A percentile compares a stretch with the other conserved stretches of the same genome.
Evolutionary conservation across 2,329 filamentous ascomycete genomes (phyloP).

Genomic region (Clonostachys chloroleuca): DNA sequence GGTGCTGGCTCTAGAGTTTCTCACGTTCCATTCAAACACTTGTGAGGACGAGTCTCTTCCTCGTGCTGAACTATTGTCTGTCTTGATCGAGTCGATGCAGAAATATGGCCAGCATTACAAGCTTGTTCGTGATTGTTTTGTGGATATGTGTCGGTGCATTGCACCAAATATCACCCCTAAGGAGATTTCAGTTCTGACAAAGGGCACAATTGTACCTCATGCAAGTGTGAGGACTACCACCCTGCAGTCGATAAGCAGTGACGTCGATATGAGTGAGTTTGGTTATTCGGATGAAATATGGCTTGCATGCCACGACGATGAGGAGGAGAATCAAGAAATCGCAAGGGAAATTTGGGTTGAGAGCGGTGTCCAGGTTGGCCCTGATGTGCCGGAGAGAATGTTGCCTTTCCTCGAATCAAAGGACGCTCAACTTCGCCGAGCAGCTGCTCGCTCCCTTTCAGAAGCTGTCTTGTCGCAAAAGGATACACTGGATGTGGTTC

Average conservation of each 20-base stretch:
- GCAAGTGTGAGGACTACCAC: constrained; percentile 77
- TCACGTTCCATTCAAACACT: constrained; percentile 82
- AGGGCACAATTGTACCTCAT: constrained; percentile 75
- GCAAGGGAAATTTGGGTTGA: constrained; percentile 93
- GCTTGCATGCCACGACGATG: constrained; percentile 88
- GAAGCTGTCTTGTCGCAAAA: constrained; percentile 63
- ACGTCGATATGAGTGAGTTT: constrained; percentile 86
- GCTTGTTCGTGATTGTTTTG: constrained; percentile 85
- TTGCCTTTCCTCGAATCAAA: constrained; percentile 75
- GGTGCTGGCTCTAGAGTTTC: constrained; percentile 80
- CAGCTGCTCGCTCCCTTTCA: constrained; percentile 77
- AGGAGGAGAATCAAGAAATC: constrained; percentile 79
- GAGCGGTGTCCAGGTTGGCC: constrained; percentile 69
- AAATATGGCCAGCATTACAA: constrained; percentile 92
- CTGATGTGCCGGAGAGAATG: constrained; percentile 61
- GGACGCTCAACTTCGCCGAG: constrained; percentile 77
- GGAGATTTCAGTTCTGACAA: constrained; percentile 74
- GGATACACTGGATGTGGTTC: constrained; percentile 53
- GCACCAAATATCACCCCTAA: constrained; percentile 70
- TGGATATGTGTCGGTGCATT: constrained; percentile 79
- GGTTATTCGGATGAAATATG: constrained; percentile 87
- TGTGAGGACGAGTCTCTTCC: constrained; percentile 74
- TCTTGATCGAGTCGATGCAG: constrained; percentile 80
- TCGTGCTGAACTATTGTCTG: constrained; percentile 66
- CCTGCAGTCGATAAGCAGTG: constrained; percentile 83